These are phyloP conservation scores for Hemisphaericaspora xylanilytica DNA, from an alignment of 1,139 yeast genomes.

Conservation along the genomic window DNA sequence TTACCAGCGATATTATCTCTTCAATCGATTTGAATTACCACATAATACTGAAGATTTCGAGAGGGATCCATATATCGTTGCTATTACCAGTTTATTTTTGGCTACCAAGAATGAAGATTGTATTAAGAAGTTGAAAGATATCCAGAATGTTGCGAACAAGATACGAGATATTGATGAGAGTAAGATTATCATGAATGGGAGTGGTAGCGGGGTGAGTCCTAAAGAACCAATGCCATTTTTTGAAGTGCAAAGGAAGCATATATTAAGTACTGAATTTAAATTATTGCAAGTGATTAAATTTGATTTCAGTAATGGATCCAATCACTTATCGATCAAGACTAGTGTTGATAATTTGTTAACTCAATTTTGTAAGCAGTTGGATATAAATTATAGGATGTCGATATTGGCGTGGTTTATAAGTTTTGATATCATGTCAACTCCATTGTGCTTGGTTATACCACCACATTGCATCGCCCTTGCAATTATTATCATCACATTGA, in stretches of 20 bases:
- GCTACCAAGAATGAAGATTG: conserved; percentile 89
- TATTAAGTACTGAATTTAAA: conserved; percentile 63
- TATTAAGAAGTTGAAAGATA: conserved; percentile 71
- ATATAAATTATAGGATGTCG: conserved; percentile 44
- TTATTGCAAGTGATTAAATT: conserved; percentile 72
- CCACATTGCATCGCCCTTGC: conserved; percentile 81
- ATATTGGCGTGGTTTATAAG: conserved; percentile 72
- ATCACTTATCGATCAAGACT: conserved; percentile 18
- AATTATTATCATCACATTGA: conserved; percentile 44
- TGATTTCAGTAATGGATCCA: conserved; percentile 60
- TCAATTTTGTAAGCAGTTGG: conserved; percentile 59
- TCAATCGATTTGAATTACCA: conserved; percentile 52
- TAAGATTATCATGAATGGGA: conserved; percentile 12
- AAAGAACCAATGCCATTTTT: conserved; percentile 21
- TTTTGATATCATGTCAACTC: conserved; percentile 73
- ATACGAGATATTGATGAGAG: conserved; percentile 32
- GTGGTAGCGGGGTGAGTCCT: conserved; percentile 4
- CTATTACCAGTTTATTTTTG: conserved; percentile 70
- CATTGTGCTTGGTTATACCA: conserved; percentile 68
- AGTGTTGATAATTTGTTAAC: conserved; percentile 67
- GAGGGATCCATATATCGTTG: conserved; percentile 50
- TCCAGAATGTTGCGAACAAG: conserved; percentile 45
- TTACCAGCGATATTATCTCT: conserved; percentile 68
- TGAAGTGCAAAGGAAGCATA: conserved; percentile 52
- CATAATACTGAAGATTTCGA: conserved; percentile 21